These are phyloP conservation scores for Tilletia walkeri DNA, from an alignment of 1,284 basidiomycete species.

Conservation along the genomic window DNA sequence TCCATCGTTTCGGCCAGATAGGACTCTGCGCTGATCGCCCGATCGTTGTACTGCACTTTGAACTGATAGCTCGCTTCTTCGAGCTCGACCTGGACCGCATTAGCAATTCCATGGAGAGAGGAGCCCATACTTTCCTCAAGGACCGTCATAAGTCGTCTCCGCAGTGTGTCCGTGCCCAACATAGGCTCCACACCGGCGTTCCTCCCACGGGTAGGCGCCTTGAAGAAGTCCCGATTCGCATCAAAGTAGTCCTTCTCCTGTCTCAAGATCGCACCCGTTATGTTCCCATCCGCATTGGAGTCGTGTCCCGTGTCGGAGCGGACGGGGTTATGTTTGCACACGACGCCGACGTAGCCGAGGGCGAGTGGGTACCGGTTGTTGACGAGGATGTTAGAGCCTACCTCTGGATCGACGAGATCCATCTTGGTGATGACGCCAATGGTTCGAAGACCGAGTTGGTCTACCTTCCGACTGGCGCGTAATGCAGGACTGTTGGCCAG, in stretches of 20 bases:
- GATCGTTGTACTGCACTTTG: constrained; percentile 99
- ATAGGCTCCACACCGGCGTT: constrained; percentile 61
- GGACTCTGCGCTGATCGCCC: constrained; percentile 86
- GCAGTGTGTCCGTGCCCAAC: constrained; percentile 85
- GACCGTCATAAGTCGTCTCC: constrained; percentile 87
- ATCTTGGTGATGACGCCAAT: constrained; percentile 99
- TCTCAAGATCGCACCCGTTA: constrained; percentile 63
- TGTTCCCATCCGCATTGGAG: constrained; percentile 41
- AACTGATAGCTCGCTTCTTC: constrained; percentile 97
- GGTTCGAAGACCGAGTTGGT: constrained; percentile 88
- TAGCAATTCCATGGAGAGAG: constrained; percentile 89
- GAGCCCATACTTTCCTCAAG: constrained; percentile 96
- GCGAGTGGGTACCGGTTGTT: constrained; percentile 96
- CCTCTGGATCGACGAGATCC: constrained; percentile 85
- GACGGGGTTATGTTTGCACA: constrained; percentile 61
- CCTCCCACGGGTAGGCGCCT: constrained; percentile 57
- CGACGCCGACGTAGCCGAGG: constrained; percentile 95
- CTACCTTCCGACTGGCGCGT: constrained; percentile 85
- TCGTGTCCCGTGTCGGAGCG: constrained; percentile 42
- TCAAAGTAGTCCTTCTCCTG: constrained; percentile 81
- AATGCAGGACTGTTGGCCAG: constrained; percentile 95
- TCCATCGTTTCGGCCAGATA: constrained; percentile 98
- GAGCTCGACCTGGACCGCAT: constrained; percentile 91
- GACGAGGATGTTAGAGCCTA: constrained; percentile 75
- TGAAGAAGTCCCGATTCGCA: constrained; percentile 70